Evolutionary conservation across 2,329 filamentous ascomycete genomes (phyloP).

Genomic region (Incumbomyces lentus): DNA sequence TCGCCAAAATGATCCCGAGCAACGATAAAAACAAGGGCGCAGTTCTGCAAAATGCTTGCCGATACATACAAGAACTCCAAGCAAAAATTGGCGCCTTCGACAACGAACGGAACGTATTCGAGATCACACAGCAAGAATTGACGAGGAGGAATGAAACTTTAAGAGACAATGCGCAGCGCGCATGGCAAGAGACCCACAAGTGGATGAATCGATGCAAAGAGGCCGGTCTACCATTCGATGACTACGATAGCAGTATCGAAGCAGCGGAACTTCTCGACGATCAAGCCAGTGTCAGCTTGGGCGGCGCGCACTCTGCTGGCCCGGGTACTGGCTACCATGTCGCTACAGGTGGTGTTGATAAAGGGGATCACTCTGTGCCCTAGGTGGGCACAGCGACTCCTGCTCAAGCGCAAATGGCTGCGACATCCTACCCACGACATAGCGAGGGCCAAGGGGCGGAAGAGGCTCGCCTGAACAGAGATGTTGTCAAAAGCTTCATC

Average conservation of each 20-base stretch:
- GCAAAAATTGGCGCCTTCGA: slow-evolving; percentile 23
- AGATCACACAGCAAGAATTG: slow-evolving; percentile 61
- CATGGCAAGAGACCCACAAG: slow-evolving; percentile 72
- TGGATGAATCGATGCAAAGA: slow-evolving; percentile 39
- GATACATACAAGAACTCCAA: slow-evolving; percentile 77
- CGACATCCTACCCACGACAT: too few species aligned
- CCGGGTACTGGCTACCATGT: background rate
- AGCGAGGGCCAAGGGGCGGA: too few species aligned
- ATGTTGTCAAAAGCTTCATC: too few species aligned
- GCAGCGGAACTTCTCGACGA: background rate
- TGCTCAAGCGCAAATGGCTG: too few species aligned
- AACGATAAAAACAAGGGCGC: slow-evolving; percentile 99
- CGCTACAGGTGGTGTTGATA: background rate
- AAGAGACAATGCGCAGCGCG: slow-evolving; percentile 81
- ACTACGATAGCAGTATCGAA: slow-evolving; percentile 27
- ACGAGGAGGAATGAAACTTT: slow-evolving; percentile 90
- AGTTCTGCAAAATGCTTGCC: slow-evolving; percentile 83
- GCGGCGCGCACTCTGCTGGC: background rate
- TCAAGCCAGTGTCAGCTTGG: background rate
- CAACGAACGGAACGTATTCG: slow-evolving; percentile 36
- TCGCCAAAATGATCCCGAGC: slow-evolving; percentile 92
- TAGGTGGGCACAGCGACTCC: background rate
- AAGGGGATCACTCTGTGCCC: background rate
- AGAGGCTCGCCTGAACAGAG: too few species aligned
- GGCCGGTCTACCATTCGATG: slow-evolving; percentile 39